Evolutionary conservation across 108 stramenopile genomes (phyloP), one percentile per base, ranked within the genome.

Genomic region (Phaeodactylum tricornutum): DNA sequence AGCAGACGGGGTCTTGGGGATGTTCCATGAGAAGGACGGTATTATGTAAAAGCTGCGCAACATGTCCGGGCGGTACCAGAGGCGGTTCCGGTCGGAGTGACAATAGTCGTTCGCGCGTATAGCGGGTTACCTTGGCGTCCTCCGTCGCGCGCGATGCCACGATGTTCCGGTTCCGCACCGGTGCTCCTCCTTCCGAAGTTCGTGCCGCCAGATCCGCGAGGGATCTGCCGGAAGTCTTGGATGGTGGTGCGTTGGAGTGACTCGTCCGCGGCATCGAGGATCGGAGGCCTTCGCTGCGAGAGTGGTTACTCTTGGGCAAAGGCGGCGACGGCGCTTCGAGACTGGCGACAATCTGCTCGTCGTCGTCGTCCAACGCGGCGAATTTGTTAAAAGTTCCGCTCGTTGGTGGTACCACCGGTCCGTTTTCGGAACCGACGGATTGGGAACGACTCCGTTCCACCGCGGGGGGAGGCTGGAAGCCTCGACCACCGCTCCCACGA

Each of bases 1-100:
- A 89, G 52, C 83, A 89, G 5, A 88, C 87, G 34, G 87, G 87
- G 66, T 89, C 87, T 50, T 79, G 78, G 0, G 75, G 42, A 15
- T 50, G 50, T 40, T 53, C 44, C 21, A 77, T 74, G 20, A 84
- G 36, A 40, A 87, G 50, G 8, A 59, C 64, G 38, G 45, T 62
- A 15, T 73, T 83, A 28, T 82, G 77, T 53, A 84, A 34, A 9
- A 54, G 37, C 34, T 65, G 57, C 24, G 79, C 44, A n/a, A n/a
- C n/a, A n/a, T n/a, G n/a, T n/a, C n/a, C n/a, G n/a, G n/a, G n/a
- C 16, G 35, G 29, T 6, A 50, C 59, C n/a, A 83, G 80, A 29
- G 64, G 45, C 4, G 67, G 73, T 7, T 48, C 48, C 3, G 80
- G 75, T 32, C 87, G 55, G 58, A 84, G 64, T 24, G 77, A 71